These are phyloP conservation scores for Plasmodium inui DNA, from an alignment of 169 alveolate species.

Conservation along the genomic window DNA sequence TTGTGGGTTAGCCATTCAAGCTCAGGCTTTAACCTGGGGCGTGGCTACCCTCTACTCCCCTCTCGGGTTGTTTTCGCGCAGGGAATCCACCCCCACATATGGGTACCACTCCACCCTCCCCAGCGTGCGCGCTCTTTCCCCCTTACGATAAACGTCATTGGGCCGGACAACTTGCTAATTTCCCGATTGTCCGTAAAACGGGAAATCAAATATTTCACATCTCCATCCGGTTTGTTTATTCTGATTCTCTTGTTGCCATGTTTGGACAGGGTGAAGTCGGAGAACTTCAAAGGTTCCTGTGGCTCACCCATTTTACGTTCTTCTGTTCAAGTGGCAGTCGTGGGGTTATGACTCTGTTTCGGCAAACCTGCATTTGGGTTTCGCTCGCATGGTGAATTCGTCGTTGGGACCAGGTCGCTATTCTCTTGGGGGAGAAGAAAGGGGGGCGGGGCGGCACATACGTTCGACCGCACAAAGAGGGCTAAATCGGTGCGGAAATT, in stretches of 20 bases:
- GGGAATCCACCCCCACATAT: not conserved
- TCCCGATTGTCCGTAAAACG: conserved; percentile 65
- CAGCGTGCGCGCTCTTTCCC: not conserved
- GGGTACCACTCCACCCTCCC: not conserved
- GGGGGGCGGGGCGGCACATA: not conserved
- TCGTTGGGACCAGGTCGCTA: not conserved
- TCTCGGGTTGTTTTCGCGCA: too few relatives aligned
- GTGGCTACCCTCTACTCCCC: not conserved
- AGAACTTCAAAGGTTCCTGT: conserved; percentile 34
- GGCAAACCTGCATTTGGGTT: not conserved
- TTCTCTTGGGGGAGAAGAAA: not conserved
- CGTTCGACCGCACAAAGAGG: not conserved
- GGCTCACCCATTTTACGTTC: conserved; percentile 45
- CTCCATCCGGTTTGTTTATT: conserved; percentile 43
- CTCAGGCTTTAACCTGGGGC: not conserved
- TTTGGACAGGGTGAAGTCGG: conserved; percentile 65
- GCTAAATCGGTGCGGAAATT: not conserved
- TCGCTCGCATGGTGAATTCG: not conserved
- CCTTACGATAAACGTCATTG: conserved; percentile 73
- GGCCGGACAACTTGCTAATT: conserved; percentile 20
- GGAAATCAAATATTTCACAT: conserved; percentile 47
- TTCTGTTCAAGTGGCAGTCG: not conserved
- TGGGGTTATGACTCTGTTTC: not conserved
- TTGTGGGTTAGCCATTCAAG: not conserved
- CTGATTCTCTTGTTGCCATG: conserved; percentile 54